Evolutionary conservation across 2,329 filamentous ascomycete genomes (phyloP), one percentile per base, ranked within the genome.

Genomic region (Cryoendolithus antarcticus): DNA sequence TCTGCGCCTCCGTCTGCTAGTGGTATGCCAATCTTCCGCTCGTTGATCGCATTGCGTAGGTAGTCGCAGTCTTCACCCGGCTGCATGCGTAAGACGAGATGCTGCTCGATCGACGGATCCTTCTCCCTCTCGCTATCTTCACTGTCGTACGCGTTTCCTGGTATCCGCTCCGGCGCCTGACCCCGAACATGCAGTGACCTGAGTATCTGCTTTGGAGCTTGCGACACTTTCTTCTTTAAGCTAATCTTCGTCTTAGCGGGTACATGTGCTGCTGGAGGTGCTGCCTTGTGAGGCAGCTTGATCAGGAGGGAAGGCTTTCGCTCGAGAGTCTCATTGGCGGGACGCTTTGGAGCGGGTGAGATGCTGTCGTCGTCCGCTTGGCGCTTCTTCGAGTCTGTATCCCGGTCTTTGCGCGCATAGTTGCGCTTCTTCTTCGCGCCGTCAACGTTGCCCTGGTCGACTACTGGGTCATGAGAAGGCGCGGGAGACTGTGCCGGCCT

Each of bases 121-220:
- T 68, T 62, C 60, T 98, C 91, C 9, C 80, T 77, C 55, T 96
- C 91, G 40, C 86, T 91, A 9, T 88, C 86, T 60, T 96, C 91
- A 3, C 88, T 95, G 58, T 98, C 91, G 62, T 96, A 98, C 6
- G 89, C 91, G 40, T 93, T 86, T 38, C 91, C 91, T 1, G 76
- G 74, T 4, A 78, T 77, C 47, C 84, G 74, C 27, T 73, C 67
- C 5, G 83, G 80, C 1, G 75, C 70, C 46, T 77, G 73, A n/a
- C 80, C 80, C 50, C 49, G 49, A 12, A 44, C 42, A 12, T 44
- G 49, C 39, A 48, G 45, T 37, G 35, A 34, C 35, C 39, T 37
- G 31, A 41, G 39, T 31, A 43, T 45, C 7, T 46, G 48, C 7
- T 41, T 40, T 4, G 35, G 37, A 11, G 40, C 42, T 32, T 43